Percentiles rank a stretch among this genome's conserved stretches.
These are phyloP conservation scores for Cladosporium cucumerinum DNA, from an alignment of 2,329 filamentous ascomycete genomes.

Conservation along the genomic window DNA sequence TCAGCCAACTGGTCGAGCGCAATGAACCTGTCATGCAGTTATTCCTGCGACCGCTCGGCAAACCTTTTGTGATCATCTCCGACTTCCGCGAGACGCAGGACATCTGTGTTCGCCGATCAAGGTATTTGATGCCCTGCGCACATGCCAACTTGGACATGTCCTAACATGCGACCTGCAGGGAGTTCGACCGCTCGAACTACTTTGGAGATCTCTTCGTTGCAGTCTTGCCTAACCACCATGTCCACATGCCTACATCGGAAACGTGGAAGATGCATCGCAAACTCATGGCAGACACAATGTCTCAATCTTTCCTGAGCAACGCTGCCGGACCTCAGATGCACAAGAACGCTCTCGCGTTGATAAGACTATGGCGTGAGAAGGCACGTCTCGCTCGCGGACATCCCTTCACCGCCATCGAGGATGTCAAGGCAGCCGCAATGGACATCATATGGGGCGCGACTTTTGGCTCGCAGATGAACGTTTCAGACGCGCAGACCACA, in stretches of 20 bases:
- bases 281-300: slow-evolving; percentile 32
- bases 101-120: slow-evolving; percentile 42
- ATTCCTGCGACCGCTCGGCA: slow-evolving; percentile 45
- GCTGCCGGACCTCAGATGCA: slow-evolving; percentile 32
- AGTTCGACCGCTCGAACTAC: slow-evolving; percentile 27
- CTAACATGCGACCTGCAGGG: neutral
- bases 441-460: slow-evolving; percentile 41
- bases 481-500: slow-evolving; percentile 22
- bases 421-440: slow-evolving; percentile 37
- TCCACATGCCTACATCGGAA: slow-evolving; percentile 26
- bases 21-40: slow-evolving; percentile 47
- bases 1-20: slow-evolving; percentile 21
- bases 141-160: neutral
- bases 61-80: slow-evolving; percentile 45
- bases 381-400: slow-evolving; percentile 27
- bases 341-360: slow-evolving; percentile 22
- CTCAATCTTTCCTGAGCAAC: slow-evolving; percentile 27
- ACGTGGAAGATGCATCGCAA: slow-evolving; percentile 28
- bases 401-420: slow-evolving; percentile 36
- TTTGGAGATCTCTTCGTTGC: slow-evolving; percentile 30
- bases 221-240: slow-evolving; percentile 26
- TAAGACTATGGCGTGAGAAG: slow-evolving; percentile 35
- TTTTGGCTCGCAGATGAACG: slow-evolving; percentile 37
- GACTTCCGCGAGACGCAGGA: slow-evolving; percentile 46
- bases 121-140: slow-evolving; percentile 26